Conservation (phyloP, 1,284 basidiomycete genomes). For the Rhizopogon parksii region DNA sequence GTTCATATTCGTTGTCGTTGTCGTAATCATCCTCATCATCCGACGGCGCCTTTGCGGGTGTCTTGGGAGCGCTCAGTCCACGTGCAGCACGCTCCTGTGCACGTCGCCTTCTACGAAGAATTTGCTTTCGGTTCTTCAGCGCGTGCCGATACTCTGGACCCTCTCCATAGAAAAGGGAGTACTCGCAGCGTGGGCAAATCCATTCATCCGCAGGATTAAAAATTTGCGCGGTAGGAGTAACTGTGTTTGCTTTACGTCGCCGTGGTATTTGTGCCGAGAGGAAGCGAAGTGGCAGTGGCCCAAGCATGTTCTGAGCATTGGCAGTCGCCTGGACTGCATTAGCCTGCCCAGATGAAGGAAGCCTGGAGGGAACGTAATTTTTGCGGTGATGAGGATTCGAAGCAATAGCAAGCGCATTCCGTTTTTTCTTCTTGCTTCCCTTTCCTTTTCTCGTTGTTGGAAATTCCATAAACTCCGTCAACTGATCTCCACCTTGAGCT, state of each 20-base stretch:
- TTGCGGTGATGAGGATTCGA: constrained; percentile 86
- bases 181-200: constrained; percentile 87
- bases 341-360: constrained; percentile 51
- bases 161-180: constrained; percentile 78
- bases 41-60: constrained; percentile 22
- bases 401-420: constrained; percentile 76
- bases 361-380: constrained; percentile 78
- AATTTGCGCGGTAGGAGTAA: constrained; percentile 33
- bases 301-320: constrained; percentile 43
- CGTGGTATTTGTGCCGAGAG: constrained; percentile 60
- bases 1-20: constrained; percentile 30
- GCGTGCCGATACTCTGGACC: constrained; percentile 56
- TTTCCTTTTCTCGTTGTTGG: constrained; percentile 29
- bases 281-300: constrained; percentile 57
- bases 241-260: constrained; percentile 26
- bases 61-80: constrained; percentile 27
- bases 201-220: constrained; percentile 73
- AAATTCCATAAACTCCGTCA: constrained; percentile 34
- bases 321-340: constrained; percentile 32
- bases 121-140: constrained; percentile 70
- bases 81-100: constrained; percentile 71
- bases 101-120: constrained; percentile 63
- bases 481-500: constrained; percentile 27
- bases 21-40: constrained; percentile 35
- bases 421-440: constrained; percentile 81